Evolutionary conservation across 164 flowering plant species (phyloP), one percentile per base, ranked within the genome.

Genomic region (Liriodendron chinense): DNA sequence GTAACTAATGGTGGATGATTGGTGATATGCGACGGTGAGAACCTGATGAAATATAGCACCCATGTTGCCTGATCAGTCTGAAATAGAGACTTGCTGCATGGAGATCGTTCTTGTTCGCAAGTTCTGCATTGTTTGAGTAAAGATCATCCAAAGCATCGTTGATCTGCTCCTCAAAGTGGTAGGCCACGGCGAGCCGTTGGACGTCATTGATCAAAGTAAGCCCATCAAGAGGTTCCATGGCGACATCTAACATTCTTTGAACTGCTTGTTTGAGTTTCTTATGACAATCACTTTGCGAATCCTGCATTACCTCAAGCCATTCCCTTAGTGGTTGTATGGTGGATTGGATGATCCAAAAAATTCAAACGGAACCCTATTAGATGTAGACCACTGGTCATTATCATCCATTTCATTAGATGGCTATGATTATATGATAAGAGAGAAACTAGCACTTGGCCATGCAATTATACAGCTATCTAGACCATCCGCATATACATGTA

Each of bases 181-280:
- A 64, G 67, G 67, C 67, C 67, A 64, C 67, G 14, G 26, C 26
- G 67, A 64, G 67, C 13, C 2, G 67, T 64, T 64, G 67, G 26
- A 64, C 26, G 25, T 22, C 26, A 12, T 64, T 26, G 1, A 64
- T 64, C 67, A 22, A 64, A 20, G 26, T 13, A 23, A 64, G 67
- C 67, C 24, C 8, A 21, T 64, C 12, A 9, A 21, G 67, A 21
- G 26, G 67, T 12, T 64, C 14, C 21, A 23, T 22, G 67, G 7
- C 25, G 3, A 3, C 26, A 3, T 64, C 14, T 23, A 64, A 12
- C 67, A 22, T 12, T 22, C 26, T 22, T 24, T 24, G 67, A 24
- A 64, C 12, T 64, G 28, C 24, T 22, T 64, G 26, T 24, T 64
- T 64, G 67, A 64, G 67, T 64, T 21, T 13, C 25, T 22, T 13